Evolutionary conservation across 768 basidiomycete species (phyloP), one percentile per base, ranked within the genome.

Genomic region (Boletellus sp.): DNA sequence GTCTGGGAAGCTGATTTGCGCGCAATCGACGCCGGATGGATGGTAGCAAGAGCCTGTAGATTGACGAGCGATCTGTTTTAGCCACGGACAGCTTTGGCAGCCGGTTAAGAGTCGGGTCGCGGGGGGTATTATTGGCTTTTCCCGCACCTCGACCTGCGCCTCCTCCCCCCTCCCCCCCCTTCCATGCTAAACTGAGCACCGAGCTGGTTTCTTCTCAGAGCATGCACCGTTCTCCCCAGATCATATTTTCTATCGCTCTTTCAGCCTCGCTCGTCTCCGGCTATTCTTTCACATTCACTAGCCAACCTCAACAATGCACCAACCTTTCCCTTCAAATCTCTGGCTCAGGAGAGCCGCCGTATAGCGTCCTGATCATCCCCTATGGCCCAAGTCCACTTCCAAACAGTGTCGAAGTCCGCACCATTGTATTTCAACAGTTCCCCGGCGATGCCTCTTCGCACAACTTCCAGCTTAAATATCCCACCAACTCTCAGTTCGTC

Each of bases 401-500:
- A 4, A 81, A 82, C 53, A 80, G 77, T 51, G 68, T 78, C 28
- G 89, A 92, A 63, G 83, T 75, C 20, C 75, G 88, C 24, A 77
- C 61, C 36, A 83, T 88, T 41, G 62, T 82, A 43, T 77, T 78
- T 57, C 64, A 79, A 12, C 63, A 75, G 5, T 89, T 90, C 60
- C 51, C 69, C 17, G 75, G 66, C 23, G 58, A 65, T 22, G 62
- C 66, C 6, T 48, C 69, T 17, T 69, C 72, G 20, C 57, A 79
- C 24, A 72, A 64, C 33, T 84, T 90, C 63, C 67, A 77, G 60
- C 74, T 89, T 45, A 76, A 74, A 24, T 90, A 77, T 61, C 88
- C 88, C 0, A 73, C 68, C 42, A 74, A 80, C 60, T 85, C 86
- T 3, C 83, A 87, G 59, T 83, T 91, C 47, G 85, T 90, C 22